These are phyloP conservation scores for Tilletia walkeri DNA, from an alignment of 1,284 basidiomycete genomes.

Conservation along the genomic window DNA sequence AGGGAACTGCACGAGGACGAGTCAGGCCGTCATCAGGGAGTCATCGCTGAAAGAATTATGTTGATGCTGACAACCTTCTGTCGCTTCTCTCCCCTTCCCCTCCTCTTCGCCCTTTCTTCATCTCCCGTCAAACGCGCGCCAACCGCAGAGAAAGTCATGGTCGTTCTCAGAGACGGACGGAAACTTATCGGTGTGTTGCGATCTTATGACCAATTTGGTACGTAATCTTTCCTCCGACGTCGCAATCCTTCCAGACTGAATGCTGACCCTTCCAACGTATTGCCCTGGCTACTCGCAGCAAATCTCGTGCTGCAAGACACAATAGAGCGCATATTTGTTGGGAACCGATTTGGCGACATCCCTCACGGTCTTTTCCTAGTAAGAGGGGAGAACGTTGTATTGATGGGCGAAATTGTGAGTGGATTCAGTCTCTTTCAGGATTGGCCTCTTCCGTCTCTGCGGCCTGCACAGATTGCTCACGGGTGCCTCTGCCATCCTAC, in stretches of 20 bases:
- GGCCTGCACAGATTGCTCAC: too few species aligned
- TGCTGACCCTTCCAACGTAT: neutral
- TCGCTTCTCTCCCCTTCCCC: neutral
- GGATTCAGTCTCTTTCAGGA: too few species aligned
- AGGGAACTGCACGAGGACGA: neutral
- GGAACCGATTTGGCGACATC: slow-evolving; percentile 69
- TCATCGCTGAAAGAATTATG: too few species aligned
- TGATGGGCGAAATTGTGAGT: slow-evolving; percentile 93
- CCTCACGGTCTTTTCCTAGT: slow-evolving; percentile 88
- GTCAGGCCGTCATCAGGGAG: too few species aligned
- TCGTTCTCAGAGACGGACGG: slow-evolving; percentile 89
- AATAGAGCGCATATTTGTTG: slow-evolving; percentile 71
- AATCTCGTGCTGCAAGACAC: slow-evolving; percentile 72
- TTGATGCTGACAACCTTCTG: neutral
- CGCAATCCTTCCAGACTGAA: neutral
- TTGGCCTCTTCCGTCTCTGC: too few species aligned
- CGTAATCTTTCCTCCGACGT: slow-evolving; percentile 47
- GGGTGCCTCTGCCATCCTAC: too few species aligned
- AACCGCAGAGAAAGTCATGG: slow-evolving; percentile 80
- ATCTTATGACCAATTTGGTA: slow-evolving; percentile 98
- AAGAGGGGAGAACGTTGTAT: slow-evolving; percentile 95
- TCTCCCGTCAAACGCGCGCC: neutral
- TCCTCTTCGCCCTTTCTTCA: neutral
- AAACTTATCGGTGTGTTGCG: slow-evolving; percentile 93
- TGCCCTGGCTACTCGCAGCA: slow-evolving; percentile 61